Evolutionary conservation across 164 flowering plant genomes (phyloP).

Genomic region (grape (Vitis vinifera)): ASM3070453v1 NC_081806.1:5150501-5151000

Average conservation of each 20-base stretch:
- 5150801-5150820: constrained; percentile 25
- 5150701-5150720: constrained; percentile 3
- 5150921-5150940: constrained; percentile 21
- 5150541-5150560: no score
- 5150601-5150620: no score
- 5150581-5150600: no score
- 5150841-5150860: constrained; percentile 29
- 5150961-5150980: constrained; percentile 14
- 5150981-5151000: constrained; percentile 21
- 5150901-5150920: constrained; percentile 7
- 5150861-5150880: constrained; percentile 19
- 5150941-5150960: constrained; percentile 24
- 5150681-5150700: no score
- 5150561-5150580: no score
- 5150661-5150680: no score
- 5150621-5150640: no score
- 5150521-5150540: no score
- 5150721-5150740: constrained; percentile 21
- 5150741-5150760: constrained; percentile 20
- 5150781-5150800: constrained; percentile 25
- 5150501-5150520: no score
- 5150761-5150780: constrained; percentile 24
- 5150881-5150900: constrained; percentile 19
- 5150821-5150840: constrained; percentile 26
- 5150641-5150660: no score